phyloP scores from a whole-genome alignment of 2,329 filamentous ascomycete genomes.

The Paracoccidioides lutzii region DNA sequence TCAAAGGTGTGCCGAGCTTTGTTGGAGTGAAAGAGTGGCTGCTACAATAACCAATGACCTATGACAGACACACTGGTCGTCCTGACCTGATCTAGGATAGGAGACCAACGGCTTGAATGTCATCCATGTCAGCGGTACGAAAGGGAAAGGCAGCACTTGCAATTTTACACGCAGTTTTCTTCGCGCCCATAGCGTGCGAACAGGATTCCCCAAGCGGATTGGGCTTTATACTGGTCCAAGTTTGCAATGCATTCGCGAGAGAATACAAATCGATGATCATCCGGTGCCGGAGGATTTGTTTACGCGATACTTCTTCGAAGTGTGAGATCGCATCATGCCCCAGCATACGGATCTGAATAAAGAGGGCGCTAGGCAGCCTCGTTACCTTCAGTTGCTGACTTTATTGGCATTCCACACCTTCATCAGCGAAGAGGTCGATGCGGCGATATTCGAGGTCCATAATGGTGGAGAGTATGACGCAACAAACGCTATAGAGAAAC shows the following conservation, averaged over 20 bases:
- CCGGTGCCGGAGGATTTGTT: slow-evolving; percentile 18
- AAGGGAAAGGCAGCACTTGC: slow-evolving; percentile 63
- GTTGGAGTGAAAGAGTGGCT: too few relatives aligned
- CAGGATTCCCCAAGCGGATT: slow-evolving; percentile 16
- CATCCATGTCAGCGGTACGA: slow-evolving; percentile 61
- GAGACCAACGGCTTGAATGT: slow-evolving; percentile 52
- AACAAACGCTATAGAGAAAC: slow-evolving; percentile 51
- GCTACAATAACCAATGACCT: too few relatives aligned
- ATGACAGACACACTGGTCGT: not conserved
- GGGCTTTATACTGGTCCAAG: slow-evolving; percentile 20
- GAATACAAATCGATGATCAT: slow-evolving; percentile 25
- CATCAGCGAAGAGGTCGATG: slow-evolving; percentile 48
- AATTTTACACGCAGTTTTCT: slow-evolving; percentile 55
- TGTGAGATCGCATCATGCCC: slow-evolving; percentile 27
- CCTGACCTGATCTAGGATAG: slow-evolving; percentile 12
- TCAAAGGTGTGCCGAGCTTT: too few relatives aligned
- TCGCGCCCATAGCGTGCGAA: slow-evolving; percentile 21
- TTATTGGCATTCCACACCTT: slow-evolving; percentile 55
- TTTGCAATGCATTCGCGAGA: slow-evolving; percentile 21
- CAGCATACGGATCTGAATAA: not conserved
- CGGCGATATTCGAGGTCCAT: slow-evolving; percentile 53
- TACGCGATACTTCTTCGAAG: slow-evolving; percentile 20
- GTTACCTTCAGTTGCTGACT: slow-evolving; percentile 45
- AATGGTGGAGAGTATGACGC: slow-evolving; percentile 57
- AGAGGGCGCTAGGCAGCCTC: slow-evolving; percentile 19